Conservation (phyloP, 495 filamentous ascomycete genomes). For the Daldinia caldariorum region DNA sequence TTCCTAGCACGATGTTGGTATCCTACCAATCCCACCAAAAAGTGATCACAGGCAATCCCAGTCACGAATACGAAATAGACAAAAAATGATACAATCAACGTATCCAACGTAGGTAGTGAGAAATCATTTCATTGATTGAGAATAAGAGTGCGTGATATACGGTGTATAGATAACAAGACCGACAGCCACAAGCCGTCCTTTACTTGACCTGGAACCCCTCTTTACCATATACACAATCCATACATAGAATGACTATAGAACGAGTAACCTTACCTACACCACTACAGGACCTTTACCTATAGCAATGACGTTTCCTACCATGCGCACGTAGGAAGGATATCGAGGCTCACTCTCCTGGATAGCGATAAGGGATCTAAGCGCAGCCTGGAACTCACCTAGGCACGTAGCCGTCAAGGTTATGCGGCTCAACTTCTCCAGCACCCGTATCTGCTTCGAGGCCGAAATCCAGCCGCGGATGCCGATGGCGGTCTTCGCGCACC, state of each 20-base stretch:
- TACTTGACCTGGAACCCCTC: not conserved
- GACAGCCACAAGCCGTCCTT: not conserved
- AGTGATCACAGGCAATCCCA: not conserved
- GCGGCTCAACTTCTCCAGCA: constrained; percentile 10
- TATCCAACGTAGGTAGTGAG: not conserved
- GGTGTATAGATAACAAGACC: not conserved
- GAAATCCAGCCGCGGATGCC: not conserved
- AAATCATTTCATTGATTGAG: not conserved
- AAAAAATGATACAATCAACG: not conserved
- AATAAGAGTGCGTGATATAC: not conserved
- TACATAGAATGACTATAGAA: too few relatives aligned
- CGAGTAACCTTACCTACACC: not conserved
- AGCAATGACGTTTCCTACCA: not conserved
- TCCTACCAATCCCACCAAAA: not conserved
- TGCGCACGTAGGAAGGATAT: not conserved
- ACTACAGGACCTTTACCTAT: not conserved
- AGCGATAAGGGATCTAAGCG: constrained; percentile 6
- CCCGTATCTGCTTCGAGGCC: not conserved
- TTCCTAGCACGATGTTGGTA: not conserved
- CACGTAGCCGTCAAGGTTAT: constrained; percentile 5
- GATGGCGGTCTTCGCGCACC: not conserved
- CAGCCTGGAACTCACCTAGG: constrained; percentile 27
- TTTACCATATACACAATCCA: not conserved
- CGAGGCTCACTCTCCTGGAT: not conserved
- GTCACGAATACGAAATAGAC: not conserved